Percentiles rank a stretch among this genome's conserved stretches.
These are phyloP conservation scores for Pythium myriotylum DNA, from an alignment of 352 stramenopile genomes.

Conservation along the genomic window DNA sequence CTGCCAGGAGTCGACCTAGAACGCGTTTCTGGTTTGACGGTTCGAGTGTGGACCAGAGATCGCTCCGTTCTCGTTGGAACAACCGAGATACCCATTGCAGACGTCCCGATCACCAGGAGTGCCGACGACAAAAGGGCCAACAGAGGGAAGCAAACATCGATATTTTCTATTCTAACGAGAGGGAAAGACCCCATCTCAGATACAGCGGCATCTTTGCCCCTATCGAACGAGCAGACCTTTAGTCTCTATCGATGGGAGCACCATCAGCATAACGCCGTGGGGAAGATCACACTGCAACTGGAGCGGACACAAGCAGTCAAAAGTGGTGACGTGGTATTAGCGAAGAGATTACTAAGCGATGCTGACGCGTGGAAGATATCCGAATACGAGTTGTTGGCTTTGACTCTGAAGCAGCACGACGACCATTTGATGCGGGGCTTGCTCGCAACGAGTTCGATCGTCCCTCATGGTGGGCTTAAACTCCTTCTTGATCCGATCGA, in stretches of 20 bases:
- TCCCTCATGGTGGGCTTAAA: constrained; percentile 30
- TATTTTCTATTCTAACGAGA: not conserved
- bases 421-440: constrained; percentile 51
- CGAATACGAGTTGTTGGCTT: constrained; percentile 44
- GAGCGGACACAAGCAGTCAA: constrained; percentile 29
- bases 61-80: constrained; percentile 38
- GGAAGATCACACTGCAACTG: constrained; percentile 52
- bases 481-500: constrained; percentile 38
- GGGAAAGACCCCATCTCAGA: not conserved
- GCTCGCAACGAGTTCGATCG: constrained; percentile 33
- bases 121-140: not conserved
- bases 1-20: constrained; percentile 46
- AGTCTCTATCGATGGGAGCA: constrained; percentile 33
- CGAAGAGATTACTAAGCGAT: constrained; percentile 34
- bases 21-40: constrained; percentile 39
- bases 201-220: no score
- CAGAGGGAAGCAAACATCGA: not conserved
- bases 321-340: constrained; percentile 32
- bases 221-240: constrained; percentile 24
- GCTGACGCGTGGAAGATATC: constrained; percentile 54
- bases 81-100: constrained; percentile 39
- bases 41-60: constrained; percentile 37
- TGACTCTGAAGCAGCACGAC: constrained; percentile 42
- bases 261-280: constrained; percentile 34
- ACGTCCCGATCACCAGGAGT: constrained; percentile 16